Base-by-base conservation (phyloP, 208 protist species). In the Trypanosoma avium region DNA sequence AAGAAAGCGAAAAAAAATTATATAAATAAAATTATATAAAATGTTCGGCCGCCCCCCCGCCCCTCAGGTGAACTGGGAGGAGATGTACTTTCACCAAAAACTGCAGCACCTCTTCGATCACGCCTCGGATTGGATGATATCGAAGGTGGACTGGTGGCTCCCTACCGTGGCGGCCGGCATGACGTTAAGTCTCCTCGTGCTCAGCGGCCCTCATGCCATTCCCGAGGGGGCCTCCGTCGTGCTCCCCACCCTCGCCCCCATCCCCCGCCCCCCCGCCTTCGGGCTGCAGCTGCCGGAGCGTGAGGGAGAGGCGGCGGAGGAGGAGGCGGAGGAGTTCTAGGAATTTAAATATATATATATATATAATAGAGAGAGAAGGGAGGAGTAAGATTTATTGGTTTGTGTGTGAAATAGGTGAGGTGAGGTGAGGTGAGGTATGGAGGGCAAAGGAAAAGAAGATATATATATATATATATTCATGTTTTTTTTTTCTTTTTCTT, bases 81-180 rank as follows among this genome's bases (percentile, higher is more conserved):
- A 73, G 26, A 90, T 92, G 82, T 93, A 92, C 77, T 84, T 95
- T 33, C 90, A 93, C 68, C 81, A 95, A 53, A 90, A 83, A 60
- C 24, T 95, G 47, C 86, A 78, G 46, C 86, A 93, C 68, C 81
- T 95, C 55, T 65, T 92, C 24, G 85, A 95, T 60, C 81, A 92
- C 74, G 81, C 70, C 43, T 50, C 79, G 21, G 74, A 93, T 61
- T 92, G 79, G 49, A 66, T 95, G 47, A 75, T 93, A 33, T 72
- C 78, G 15, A 93, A 93, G 67, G 59, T 79, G 38, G 79, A 87
- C 61, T 95, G 86, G 85, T 95, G 90, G 87, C 26, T 95, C 12
- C 90, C 90, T 15, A 82, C 84, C 35, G 83, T 95, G 1, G 86
- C 70, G 12, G 64, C 79, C 6, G 81, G 83, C 26, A 90, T 95